A percentile compares a stretch with the other conserved stretches of the same genome.
phyloP scores from a whole-genome alignment of 169 alveolate species.

The Cryptosporidium felis region DNA sequence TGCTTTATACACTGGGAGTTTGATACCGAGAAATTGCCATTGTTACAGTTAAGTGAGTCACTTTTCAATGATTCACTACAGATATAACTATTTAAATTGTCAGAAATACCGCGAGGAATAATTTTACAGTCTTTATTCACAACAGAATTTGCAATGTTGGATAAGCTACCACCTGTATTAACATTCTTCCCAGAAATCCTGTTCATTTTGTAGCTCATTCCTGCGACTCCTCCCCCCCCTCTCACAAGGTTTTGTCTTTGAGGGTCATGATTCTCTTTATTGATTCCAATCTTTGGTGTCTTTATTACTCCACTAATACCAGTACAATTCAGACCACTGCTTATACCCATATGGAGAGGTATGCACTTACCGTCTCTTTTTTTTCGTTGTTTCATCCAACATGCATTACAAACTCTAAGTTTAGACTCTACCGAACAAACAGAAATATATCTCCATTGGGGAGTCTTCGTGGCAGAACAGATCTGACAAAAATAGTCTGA shows the following conservation, averaged over 20 bases:
- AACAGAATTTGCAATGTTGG: neutral
- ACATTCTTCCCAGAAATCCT: neutral
- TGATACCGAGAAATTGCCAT: neutral
- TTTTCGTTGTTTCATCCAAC: constrained; percentile 71
- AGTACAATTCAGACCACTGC: constrained; percentile 13
- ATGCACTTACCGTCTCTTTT: constrained; percentile 60
- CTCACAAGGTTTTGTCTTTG: constrained; percentile 40
- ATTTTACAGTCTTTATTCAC: neutral
- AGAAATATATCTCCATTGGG: constrained; percentile 68
- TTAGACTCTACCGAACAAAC: constrained; percentile 59
- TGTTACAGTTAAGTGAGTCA: neutral
- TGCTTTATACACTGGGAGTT: neutral
- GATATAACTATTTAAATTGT: neutral
- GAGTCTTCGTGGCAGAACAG: constrained; percentile 70
- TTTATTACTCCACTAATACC: constrained; percentile 2
- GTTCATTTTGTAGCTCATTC: constrained; percentile 4
- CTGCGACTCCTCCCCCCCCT: neutral
- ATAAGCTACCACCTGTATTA: neutral
- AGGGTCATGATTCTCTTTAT: constrained; percentile 54
- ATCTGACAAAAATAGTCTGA: constrained; percentile 69
- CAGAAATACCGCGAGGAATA: neutral
- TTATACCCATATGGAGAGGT: constrained; percentile 14
- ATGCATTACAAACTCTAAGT: constrained; percentile 63
- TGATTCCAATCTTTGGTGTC: constrained; percentile 24
- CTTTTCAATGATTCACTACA: neutral